phyloP scores from a whole-genome alignment of 257 asterid genomes.

The Catharanthus roseus region DNA sequence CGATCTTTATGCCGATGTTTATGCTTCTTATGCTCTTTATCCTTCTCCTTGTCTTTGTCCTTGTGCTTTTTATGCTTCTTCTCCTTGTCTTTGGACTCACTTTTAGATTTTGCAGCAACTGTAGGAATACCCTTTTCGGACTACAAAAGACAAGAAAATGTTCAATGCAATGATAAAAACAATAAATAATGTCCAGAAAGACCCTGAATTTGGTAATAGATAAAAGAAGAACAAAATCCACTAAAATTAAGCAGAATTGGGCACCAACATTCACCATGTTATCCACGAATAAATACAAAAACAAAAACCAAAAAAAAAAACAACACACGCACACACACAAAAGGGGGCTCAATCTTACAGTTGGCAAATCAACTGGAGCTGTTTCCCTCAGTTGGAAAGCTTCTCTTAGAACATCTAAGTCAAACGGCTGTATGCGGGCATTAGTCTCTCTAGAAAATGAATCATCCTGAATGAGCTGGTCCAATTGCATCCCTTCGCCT shows the following conservation, averaged over 20 bases:
- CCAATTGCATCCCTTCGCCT: slow-evolving; percentile 94
- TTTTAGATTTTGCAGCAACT: slow-evolving; percentile 66
- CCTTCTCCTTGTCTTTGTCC: slow-evolving; percentile 70
- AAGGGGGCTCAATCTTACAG: slow-evolving; percentile 52
- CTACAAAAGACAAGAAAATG: slow-evolving; percentile 34
- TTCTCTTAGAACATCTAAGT: slow-evolving; percentile 62
- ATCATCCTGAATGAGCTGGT: slow-evolving; percentile 66
- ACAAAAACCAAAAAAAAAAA: slow-evolving; percentile 18
- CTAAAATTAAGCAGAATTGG: not conserved
- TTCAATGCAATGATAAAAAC: not conserved
- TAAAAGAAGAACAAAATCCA: not conserved
- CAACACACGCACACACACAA: no score
- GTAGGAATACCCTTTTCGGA: slow-evolving; percentile 94
- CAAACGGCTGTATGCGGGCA: slow-evolving; percentile 71
- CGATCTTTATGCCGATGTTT: slow-evolving; percentile 96
- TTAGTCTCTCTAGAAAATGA: slow-evolving; percentile 57
- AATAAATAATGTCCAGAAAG: not conserved
- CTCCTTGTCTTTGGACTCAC: slow-evolving; percentile 85
- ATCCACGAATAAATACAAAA: not conserved
- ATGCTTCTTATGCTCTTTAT: slow-evolving; percentile 90
- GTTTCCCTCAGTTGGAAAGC: slow-evolving; percentile 91
- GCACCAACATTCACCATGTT: not conserved
- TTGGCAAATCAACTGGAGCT: slow-evolving; percentile 64
- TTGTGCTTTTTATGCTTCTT: slow-evolving; percentile 87
- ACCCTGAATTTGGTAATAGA: not conserved